Evolutionary conservation across 768 basidiomycete genomes (phyloP).

Genomic region (Lentinus tigrinus): DNA sequence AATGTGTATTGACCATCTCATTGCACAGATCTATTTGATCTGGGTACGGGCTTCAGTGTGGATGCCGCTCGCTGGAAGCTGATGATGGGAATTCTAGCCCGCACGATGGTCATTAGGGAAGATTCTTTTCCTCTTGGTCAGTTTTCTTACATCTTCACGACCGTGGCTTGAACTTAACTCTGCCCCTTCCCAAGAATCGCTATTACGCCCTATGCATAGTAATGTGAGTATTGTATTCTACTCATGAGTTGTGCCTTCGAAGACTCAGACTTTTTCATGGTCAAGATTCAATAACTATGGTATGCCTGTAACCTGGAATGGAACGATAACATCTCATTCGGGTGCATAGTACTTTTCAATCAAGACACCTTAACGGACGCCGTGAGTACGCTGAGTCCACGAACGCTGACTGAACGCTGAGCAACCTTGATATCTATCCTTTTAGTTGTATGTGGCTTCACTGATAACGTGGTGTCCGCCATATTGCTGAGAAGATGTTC

Average conservation of each 20-base stretch:
- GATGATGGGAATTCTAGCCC: conserved; percentile 32
- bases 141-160: conserved; percentile 15
- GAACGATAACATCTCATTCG: not conserved
- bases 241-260: not conserved
- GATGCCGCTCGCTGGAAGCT: not conserved
- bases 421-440: no score
- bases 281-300: conserved; percentile 56
- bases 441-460: conserved; percentile 15
- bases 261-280: not conserved
- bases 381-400: conserved; percentile 6
- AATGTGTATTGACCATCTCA: no score
- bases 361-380: conserved; percentile 20
- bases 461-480: not conserved
- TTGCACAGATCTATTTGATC: conserved; percentile 46
- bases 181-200: conserved; percentile 46
- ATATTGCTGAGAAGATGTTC: not conserved
- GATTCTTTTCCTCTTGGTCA: conserved; percentile 50
- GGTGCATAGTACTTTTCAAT: conserved; percentile 31
- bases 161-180: not conserved
- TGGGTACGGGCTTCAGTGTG: conserved; percentile 40
- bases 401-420: not conserved
- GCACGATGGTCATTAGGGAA: conserved; percentile 59
- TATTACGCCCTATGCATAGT: conserved; percentile 53
- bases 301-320: conserved; percentile 21
- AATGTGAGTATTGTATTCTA: conserved; percentile 38